Conservation (phyloP, 2,329 filamentous ascomycete species). For the Colletotrichum lindemuthianum region DNA sequence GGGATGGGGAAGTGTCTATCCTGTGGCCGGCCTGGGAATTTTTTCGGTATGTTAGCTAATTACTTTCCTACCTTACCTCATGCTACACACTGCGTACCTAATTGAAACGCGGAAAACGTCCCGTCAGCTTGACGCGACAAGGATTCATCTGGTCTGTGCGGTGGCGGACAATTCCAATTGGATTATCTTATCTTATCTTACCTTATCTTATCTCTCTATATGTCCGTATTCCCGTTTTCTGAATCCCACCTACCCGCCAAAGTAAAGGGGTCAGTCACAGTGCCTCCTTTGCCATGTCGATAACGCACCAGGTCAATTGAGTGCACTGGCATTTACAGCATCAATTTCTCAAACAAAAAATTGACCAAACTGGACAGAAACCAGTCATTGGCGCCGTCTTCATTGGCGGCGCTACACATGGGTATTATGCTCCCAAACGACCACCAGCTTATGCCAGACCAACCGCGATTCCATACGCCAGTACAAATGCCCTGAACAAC, state of each 20-base stretch:
- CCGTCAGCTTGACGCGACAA: slow-evolving; percentile 13
- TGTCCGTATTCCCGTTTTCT: no score
- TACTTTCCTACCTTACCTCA: no score
- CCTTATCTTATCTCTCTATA: neutral
- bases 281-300: no score
- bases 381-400: slow-evolving; percentile 17
- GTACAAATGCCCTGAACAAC: slow-evolving; percentile 26
- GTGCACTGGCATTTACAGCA: no score
- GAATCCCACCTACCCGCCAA: no score
- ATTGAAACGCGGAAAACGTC: slow-evolving; percentile 6
- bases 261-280: neutral
- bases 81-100: no score
- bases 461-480: slow-evolving; percentile 32
- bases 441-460: slow-evolving; percentile 30
- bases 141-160: slow-evolving; percentile 10
- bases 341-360: neutral
- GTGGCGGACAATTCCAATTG: neutral
- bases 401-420: slow-evolving; percentile 14
- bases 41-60: neutral
- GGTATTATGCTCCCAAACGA: slow-evolving; percentile 35
- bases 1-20: neutral
- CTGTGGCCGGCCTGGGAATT: neutral
- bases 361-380: neutral
- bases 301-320: no score
- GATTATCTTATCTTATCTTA: neutral